Percentiles rank a stretch among this genome's conserved stretches.
Evolutionary conservation across 768 basidiomycete genomes (phyloP).

Genomic region (Termitomyces sp.): DNA sequence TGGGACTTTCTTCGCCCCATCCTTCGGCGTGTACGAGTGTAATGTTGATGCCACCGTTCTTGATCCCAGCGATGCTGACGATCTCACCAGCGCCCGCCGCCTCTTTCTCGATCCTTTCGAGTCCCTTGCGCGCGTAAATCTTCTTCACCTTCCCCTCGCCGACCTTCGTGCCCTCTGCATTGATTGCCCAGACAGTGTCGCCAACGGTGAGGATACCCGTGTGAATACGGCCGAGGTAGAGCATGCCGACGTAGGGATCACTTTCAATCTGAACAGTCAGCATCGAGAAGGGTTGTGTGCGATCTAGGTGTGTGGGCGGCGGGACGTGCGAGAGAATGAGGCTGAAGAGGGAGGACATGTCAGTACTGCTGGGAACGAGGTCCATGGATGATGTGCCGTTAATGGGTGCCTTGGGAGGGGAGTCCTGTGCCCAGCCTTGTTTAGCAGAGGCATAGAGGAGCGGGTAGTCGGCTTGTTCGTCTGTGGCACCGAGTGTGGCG

Average conservation of each 20-base stretch:
- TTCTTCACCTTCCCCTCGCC: slow-evolving; percentile 48
- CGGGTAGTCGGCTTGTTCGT: slow-evolving; percentile 47
- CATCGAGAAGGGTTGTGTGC: slow-evolving; percentile 41
- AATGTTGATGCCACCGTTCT: slow-evolving; percentile 40
- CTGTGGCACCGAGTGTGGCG: slow-evolving; percentile 42
- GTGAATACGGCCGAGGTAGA: slow-evolving; percentile 42
- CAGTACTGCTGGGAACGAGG: slow-evolving; percentile 7
- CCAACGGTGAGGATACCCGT: slow-evolving; percentile 33
- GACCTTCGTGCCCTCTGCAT: slow-evolving; percentile 36
- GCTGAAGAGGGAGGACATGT: slow-evolving; percentile 41
- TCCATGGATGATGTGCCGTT: slow-evolving; percentile 8
- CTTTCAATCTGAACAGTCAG: slow-evolving; percentile 46
- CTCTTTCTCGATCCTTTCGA: slow-evolving; percentile 37
- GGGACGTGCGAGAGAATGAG: slow-evolving; percentile 40
- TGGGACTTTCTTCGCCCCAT: slow-evolving; percentile 35
- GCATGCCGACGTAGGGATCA: slow-evolving; percentile 43
- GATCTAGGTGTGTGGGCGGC: slow-evolving; percentile 27
- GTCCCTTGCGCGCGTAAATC: slow-evolving; percentile 30
- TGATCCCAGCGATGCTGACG: slow-evolving; percentile 42
- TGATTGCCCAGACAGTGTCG: slow-evolving; percentile 33
- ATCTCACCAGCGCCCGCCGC: slow-evolving; percentile 44
- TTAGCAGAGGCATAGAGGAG: slow-evolving; percentile 46
- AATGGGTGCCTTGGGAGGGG: slow-evolving; percentile 14
- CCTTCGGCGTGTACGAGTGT: slow-evolving; percentile 39
- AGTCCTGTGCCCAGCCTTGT: slow-evolving; percentile 39